Evolutionary conservation across 208 protist genomes (phyloP), one percentile per base, ranked within the genome.

Genomic region (Leptomonas seymouri): DNA sequence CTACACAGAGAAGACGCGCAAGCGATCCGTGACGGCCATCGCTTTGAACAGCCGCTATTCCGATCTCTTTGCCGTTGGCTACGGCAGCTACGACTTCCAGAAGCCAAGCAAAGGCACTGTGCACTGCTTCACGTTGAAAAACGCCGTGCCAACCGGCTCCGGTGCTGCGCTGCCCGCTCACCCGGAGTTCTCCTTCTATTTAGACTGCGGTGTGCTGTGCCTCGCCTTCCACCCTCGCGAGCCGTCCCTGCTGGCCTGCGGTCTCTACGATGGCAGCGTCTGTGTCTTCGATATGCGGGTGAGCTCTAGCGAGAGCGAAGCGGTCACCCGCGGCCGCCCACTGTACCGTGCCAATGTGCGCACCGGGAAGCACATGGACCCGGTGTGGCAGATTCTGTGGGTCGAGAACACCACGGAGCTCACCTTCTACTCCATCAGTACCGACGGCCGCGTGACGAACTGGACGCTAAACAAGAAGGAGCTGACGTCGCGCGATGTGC

Each of bases 41-140:
- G 86, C 90, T 11, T 97, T 98, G 66, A 99, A 98, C 87, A 86
- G 87, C 15, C 82, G 92, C 57, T 99, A 99, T 84, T 76, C 84
- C 54, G 98, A 99, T 74, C 75, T 99, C 34, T 99, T 99, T 65
- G 97, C 96, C 6, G 97, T 99, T 11, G 96, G 97, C 46, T 99
- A 98, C 74, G 98, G 98, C 67, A 98, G 92, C 65, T 99, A 99
- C 87, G 97, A 99, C 76, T 99, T 99, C 77, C 91, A 97, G 72
- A 93, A 98, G 82, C 94, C 96, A 63, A 78, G 84, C n/a, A 89
- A 89, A 48, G 98, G 98, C 48, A 71, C 92, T 8, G 87, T 99
- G 34, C 92, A 95, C 74, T 95, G 93, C 76, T 99, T 97, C 82
- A 97, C 98, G n/a, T 82, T 99, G 16, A 99, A 99, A 84, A 99